Percentiles rank a stretch among this genome's conserved stretches.
phyloP scores from a whole-genome alignment of 2,329 filamentous ascomycete species.

The Trichoderma semiorbis region DNA sequence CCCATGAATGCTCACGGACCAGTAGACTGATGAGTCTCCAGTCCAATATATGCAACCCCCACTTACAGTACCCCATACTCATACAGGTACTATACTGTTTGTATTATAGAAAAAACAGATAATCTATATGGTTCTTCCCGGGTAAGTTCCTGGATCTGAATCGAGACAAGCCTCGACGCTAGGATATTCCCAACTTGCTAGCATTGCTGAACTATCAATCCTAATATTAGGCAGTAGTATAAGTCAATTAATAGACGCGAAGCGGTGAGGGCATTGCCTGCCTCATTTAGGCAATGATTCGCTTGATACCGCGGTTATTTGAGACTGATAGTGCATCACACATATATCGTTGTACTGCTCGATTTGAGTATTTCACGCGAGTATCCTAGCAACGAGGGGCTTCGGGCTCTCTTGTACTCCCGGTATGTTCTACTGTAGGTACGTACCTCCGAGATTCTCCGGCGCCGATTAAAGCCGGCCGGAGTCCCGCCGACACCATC shows the following conservation, averaged over 20 bases:
- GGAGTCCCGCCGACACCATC: background rate
- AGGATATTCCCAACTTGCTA: background rate
- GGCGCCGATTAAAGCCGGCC: background rate
- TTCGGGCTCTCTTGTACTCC: too few relatives aligned
- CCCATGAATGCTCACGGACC: background rate
- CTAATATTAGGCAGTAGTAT: background rate
- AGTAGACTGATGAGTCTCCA: background rate
- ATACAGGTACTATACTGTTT: background rate
- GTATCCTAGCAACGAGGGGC: background rate
- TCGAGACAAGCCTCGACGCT: conserved; percentile 2
- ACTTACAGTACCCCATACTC: background rate
- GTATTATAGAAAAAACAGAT: background rate
- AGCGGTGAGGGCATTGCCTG: background rate
- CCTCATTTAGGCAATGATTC: background rate
- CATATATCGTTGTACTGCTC: background rate
- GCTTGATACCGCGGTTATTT: background rate
- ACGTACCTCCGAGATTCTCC: background rate
- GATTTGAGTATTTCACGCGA: background rate
- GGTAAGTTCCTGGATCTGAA: background rate
- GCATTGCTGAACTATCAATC: background rate
- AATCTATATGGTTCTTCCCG: background rate
- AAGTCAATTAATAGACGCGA: background rate
- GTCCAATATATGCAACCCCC: background rate
- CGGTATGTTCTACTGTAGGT: too few relatives aligned
- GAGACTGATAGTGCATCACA: background rate